Conservation (phyloP, 2,329 filamentous ascomycete species). For the Dothistroma pini region DNA sequence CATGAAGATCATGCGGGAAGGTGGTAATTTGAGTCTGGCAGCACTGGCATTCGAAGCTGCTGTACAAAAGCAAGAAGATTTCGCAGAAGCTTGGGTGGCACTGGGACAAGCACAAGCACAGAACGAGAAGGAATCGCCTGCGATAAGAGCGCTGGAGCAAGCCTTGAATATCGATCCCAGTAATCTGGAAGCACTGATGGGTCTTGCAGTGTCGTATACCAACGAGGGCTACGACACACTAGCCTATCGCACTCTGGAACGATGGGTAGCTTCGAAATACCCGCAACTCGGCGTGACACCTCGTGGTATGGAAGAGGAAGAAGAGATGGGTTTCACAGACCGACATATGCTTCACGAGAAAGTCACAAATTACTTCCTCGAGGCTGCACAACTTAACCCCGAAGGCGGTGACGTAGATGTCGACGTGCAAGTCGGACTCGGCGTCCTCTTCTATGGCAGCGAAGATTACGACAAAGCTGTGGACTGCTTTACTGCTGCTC, state of each 20-base stretch:
- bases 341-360: slow-evolving; percentile 84
- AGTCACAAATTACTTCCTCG: slow-evolving; percentile 86
- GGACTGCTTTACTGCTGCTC: slow-evolving; percentile 92
- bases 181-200: slow-evolving; percentile 89
- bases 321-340: slow-evolving; percentile 89
- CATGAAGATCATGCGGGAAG: slow-evolving; percentile 85
- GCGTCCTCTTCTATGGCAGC: slow-evolving; percentile 94
- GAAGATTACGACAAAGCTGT: slow-evolving; percentile 99
- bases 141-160: slow-evolving; percentile 89
- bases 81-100: slow-evolving; percentile 90
- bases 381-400: slow-evolving; percentile 86
- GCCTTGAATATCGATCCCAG: slow-evolving; percentile 82
- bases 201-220: slow-evolving; percentile 91
- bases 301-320: slow-evolving; percentile 58
- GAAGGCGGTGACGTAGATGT: slow-evolving; percentile 96
- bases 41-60: slow-evolving; percentile 95
- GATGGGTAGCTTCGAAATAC: slow-evolving; percentile 96
- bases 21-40: slow-evolving; percentile 89
- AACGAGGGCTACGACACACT: slow-evolving; percentile 99
- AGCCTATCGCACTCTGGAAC: slow-evolving; percentile 91
- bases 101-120: slow-evolving; percentile 91
- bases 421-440: slow-evolving; percentile 94
- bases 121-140: slow-evolving; percentile 96
- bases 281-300: slow-evolving; percentile 72
- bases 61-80: slow-evolving; percentile 80